Evolutionary conservation across 768 basidiomycete species (phyloP).

Genomic region (Lactarius evosmus): DNA sequence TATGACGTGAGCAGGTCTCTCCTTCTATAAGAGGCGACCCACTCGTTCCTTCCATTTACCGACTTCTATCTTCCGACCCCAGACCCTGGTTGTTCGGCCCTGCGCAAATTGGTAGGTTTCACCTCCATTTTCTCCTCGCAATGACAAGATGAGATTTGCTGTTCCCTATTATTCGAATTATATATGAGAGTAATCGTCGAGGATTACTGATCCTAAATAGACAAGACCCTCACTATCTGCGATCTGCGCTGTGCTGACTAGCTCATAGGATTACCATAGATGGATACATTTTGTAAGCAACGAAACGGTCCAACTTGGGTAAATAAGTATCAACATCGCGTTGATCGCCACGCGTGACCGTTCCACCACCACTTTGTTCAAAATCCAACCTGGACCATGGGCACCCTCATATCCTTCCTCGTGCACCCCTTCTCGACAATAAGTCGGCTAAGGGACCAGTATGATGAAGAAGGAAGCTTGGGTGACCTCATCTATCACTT

Average conservation of each 20-base stretch:
- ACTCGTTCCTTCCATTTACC: neutral
- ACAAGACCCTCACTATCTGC: neutral
- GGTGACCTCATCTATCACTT: slow-evolving; percentile 64
- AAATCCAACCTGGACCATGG: slow-evolving; percentile 22
- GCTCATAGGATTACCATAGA: neutral
- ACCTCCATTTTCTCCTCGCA: neutral
- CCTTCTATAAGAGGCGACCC: slow-evolving; percentile 15
- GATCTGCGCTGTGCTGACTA: neutral
- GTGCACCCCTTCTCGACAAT: slow-evolving; percentile 53
- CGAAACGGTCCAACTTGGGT: neutral
- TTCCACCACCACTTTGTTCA: slow-evolving; percentile 2
- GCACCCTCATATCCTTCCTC: slow-evolving; percentile 37
- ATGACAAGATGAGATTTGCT: slow-evolving; percentile 44
- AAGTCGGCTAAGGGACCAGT: slow-evolving; percentile 44
- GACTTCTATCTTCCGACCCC: neutral
- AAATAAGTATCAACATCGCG: slow-evolving; percentile 28
- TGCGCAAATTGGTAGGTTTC: slow-evolving; percentile 3
- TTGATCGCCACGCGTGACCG: slow-evolving; percentile 22
- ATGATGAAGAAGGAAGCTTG: slow-evolving; percentile 35
- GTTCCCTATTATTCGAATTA: slow-evolving; percentile 64
- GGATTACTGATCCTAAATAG: slow-evolving; percentile 10
- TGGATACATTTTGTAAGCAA: slow-evolving; percentile 13
- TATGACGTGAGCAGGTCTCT: slow-evolving; percentile 15
- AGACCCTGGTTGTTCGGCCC: neutral
- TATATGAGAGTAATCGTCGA: slow-evolving; percentile 10